Evolutionary conservation across 495 filamentous ascomycete genomes (phyloP).

Genomic region (Acidiella bohemica): DNA sequence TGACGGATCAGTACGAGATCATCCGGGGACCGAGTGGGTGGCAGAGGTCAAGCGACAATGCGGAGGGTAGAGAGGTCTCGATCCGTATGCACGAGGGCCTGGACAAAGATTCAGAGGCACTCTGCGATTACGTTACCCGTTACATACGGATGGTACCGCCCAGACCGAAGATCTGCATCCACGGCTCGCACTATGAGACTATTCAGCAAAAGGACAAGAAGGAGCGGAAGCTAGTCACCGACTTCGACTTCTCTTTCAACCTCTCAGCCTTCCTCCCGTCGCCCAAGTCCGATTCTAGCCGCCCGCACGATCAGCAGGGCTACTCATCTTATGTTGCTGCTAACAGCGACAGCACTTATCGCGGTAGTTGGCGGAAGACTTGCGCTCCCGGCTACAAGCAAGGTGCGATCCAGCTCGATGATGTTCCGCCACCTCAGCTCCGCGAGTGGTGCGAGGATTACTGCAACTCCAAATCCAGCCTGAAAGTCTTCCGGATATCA

Average conservation of each 20-base stretch:
- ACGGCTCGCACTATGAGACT: slow-evolving; percentile 39
- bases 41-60: neutral
- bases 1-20: slow-evolving; percentile 3
- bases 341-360: slow-evolving; percentile 24
- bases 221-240: slow-evolving; percentile 31
- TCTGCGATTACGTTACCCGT: slow-evolving; percentile 24
- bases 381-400: slow-evolving; percentile 18
- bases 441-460: slow-evolving; percentile 45
- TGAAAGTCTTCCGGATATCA: slow-evolving; percentile 40
- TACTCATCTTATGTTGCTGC: slow-evolving; percentile 7
- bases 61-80: neutral
- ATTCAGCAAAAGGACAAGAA: slow-evolving; percentile 34
- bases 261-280: slow-evolving; percentile 35
- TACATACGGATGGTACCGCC: slow-evolving; percentile 26
- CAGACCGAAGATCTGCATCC: slow-evolving; percentile 34
- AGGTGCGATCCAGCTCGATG: slow-evolving; percentile 21
- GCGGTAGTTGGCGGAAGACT: slow-evolving; percentile 21
- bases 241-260: slow-evolving; percentile 41
- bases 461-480: slow-evolving; percentile 33
- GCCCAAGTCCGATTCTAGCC: neutral
- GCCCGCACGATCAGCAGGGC: neutral
- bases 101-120: neutral
- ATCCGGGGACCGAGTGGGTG: neutral
- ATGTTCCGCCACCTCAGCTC: slow-evolving; percentile 21
- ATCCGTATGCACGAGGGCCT: slow-evolving; percentile 6